phyloP scores from a whole-genome alignment of 352 stramenopile species.

The Peronospora farinosa region DNA sequence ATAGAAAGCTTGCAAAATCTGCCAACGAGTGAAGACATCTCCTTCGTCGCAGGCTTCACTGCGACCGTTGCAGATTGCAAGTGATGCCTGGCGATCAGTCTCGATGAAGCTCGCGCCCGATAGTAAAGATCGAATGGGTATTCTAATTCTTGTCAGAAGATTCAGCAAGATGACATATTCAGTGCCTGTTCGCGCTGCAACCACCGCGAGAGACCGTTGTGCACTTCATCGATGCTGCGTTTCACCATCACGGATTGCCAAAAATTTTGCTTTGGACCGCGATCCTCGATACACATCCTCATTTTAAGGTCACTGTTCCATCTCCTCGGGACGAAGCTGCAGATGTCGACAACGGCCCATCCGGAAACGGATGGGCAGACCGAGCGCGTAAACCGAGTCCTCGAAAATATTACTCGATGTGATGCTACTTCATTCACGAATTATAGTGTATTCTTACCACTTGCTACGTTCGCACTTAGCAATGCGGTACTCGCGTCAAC shows the following conservation, averaged over 20 bases:
- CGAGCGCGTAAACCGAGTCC: neutral
- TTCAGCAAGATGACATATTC: conserved; percentile 32
- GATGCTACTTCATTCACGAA: neutral
- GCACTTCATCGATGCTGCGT: conserved; percentile 22
- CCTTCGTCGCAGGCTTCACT: neutral
- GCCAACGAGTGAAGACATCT: neutral
- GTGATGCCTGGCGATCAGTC: neutral
- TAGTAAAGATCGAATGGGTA: neutral
- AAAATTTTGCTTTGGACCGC: conserved; percentile 2
- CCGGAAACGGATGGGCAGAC: neutral
- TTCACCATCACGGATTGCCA: conserved; percentile 9
- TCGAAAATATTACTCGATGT: neutral
- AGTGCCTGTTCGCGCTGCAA: neutral
- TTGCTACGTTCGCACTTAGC: neutral
- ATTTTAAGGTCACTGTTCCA: too few species aligned
- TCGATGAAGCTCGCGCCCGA: neutral
- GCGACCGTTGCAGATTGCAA: neutral
- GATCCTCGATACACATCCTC: too few species aligned
- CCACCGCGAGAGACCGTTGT: conserved; percentile 16
- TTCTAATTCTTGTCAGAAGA: conserved; percentile 22
- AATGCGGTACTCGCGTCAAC: neutral
- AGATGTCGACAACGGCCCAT: too few species aligned
- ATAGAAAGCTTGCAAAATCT: too few species aligned
- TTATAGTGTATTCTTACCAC: neutral
- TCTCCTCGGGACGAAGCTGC: too few species aligned